Conservation (phyloP, 805 yeast genomes). For the Osmozyma mogii region DNA sequence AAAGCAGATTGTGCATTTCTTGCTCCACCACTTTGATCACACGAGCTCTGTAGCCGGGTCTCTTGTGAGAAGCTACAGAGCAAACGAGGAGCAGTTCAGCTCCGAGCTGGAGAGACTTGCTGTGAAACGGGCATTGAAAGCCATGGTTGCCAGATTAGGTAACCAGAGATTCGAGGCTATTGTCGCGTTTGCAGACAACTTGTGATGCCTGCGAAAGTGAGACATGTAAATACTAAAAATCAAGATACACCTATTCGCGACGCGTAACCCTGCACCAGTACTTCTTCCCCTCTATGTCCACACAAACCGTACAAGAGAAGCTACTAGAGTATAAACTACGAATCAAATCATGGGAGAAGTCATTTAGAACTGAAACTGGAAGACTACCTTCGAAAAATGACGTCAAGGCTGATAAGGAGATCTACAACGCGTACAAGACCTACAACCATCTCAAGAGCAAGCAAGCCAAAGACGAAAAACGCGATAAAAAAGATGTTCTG, state of each 20-base stretch:
- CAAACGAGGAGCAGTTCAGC: constrained; percentile 11
- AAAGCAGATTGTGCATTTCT: constrained; percentile 20
- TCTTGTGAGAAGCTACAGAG: constrained; percentile 15
- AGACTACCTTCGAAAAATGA: constrained; percentile 28
- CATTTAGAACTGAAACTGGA: constrained; percentile 19
- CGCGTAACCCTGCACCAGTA: constrained; percentile 1
- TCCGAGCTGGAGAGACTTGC: constrained; percentile 16
- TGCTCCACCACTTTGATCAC: constrained; percentile 23
- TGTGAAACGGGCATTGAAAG: constrained; percentile 15
- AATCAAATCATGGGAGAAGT: constrained; percentile 35
- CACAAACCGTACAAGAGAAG: constrained; percentile 1
- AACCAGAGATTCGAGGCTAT: constrained; percentile 2
- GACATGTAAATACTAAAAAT: not conserved
- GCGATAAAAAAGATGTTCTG: constrained; percentile 6
- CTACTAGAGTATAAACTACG: constrained; percentile 7
- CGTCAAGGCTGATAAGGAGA: constrained; percentile 21
- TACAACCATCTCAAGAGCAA: constrained; percentile 15
- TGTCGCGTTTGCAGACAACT: constrained; percentile 1
- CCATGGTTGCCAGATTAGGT: constrained; percentile 12
- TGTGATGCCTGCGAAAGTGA: constrained; percentile 1
- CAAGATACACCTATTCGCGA: constrained; percentile 1
- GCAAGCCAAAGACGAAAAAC: not conserved
- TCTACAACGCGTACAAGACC: constrained; percentile 24
- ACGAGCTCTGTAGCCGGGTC: constrained; percentile 16
- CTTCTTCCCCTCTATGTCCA: not conserved